These are phyloP conservation scores for Trichoderma atrobrunneum DNA, from an alignment of 2,329 filamentous ascomycete genomes.

Conservation along the genomic window DNA sequence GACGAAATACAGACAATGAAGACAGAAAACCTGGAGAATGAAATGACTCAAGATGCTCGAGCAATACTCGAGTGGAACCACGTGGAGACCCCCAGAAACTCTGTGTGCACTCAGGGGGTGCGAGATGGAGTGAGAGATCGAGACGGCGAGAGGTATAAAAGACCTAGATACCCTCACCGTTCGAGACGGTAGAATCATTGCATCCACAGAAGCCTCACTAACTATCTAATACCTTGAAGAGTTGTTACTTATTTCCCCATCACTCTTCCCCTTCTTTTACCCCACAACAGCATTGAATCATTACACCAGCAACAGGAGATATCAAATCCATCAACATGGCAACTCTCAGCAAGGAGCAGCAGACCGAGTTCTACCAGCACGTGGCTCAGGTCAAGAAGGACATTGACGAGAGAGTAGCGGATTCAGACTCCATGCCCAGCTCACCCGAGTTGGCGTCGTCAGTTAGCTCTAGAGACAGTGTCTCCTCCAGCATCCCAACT, in stretches of 20 bases:
- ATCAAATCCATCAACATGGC: not conserved
- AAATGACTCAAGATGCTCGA: conserved; percentile 4
- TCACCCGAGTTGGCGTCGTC: conserved; percentile 39
- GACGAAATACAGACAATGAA: not conserved
- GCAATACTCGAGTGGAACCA: conserved; percentile 4
- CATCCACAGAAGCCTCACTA: conserved; percentile 21
- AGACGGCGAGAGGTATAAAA: conserved; percentile 24
- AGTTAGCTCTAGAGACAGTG: conserved; percentile 34
- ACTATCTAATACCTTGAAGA: not conserved
- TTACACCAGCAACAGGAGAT: not conserved
- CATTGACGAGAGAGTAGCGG: conserved; percentile 25
- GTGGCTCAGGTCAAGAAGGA: conserved; percentile 32
- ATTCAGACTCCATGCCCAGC: conserved; percentile 30
- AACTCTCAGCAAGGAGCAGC: conserved; percentile 18
- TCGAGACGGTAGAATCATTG: conserved; percentile 37
- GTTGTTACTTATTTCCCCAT: not conserved
- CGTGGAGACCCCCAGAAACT: conserved; percentile 12
- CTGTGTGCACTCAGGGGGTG: not conserved
- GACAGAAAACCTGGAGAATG: conserved; percentile 4
- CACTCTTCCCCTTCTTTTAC: not conserved
- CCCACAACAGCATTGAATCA: not conserved
- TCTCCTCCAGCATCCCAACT: conserved; percentile 34
- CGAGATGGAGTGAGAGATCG: not conserved
- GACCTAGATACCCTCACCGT: conserved; percentile 35
- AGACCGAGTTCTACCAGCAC: conserved; percentile 31